These are phyloP conservation scores for Ganoderma sinense DNA, from an alignment of 1,284 basidiomycete genomes.

Conservation along the genomic window DNA sequence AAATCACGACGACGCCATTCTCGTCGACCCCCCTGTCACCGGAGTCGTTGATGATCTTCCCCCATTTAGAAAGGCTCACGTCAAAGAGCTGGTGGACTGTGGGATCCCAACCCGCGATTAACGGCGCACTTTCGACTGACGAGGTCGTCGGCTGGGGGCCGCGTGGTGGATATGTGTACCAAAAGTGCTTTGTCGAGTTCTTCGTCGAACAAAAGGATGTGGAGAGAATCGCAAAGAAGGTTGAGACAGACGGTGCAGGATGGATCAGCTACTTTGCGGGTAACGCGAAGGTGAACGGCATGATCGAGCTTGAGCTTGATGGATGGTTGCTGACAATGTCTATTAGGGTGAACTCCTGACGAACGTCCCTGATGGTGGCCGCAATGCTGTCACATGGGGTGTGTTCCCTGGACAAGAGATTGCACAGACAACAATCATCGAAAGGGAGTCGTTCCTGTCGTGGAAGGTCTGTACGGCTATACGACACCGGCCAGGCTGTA, in stretches of 20 bases:
- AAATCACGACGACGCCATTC: constrained; percentile 86
- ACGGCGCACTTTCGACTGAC: constrained; percentile 80
- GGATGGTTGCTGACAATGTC: constrained; percentile 56
- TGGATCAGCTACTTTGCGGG: constrained; percentile 90
- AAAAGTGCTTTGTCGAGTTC: constrained; percentile 98
- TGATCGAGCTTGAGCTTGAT: not conserved
- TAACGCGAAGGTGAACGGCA: constrained; percentile 69
- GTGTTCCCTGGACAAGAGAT: constrained; percentile 98
- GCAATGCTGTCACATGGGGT: constrained; percentile 99
- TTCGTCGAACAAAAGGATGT: constrained; percentile 81
- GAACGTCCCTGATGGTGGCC: constrained; percentile 81
- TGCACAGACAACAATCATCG: constrained; percentile 97
- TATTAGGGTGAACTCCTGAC: constrained; percentile 81
- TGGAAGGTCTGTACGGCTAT: constrained; percentile 77
- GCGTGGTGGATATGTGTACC: constrained; percentile 91
- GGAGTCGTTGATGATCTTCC: constrained; percentile 87
- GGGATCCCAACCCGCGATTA: constrained; percentile 94
- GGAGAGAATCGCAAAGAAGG: constrained; percentile 64
- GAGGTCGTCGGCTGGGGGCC: constrained; percentile 94
- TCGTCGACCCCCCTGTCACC: constrained; percentile 85
- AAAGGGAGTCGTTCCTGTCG: constrained; percentile 88
- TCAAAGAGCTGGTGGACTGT: constrained; percentile 91
- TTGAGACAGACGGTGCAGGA: constrained; percentile 62
- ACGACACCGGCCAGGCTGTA: not conserved
- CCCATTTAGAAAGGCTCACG: constrained; percentile 83